These are phyloP conservation scores for Trichoderma virens DNA, from an alignment of 495 filamentous ascomycete genomes.

Conservation along the genomic window DNA sequence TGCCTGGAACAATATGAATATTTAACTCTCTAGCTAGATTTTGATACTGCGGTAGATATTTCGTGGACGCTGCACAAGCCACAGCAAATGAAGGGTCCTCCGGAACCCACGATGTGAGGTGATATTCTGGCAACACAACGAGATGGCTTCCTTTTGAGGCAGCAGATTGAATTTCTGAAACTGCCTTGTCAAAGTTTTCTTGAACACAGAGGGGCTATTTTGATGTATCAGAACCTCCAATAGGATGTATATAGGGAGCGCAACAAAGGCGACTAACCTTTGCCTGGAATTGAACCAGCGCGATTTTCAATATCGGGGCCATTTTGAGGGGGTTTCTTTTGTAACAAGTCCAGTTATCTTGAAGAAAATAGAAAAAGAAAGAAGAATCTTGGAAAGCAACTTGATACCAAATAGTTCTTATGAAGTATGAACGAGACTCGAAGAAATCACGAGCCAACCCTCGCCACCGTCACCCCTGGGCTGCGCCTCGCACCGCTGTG, in stretches of 20 bases:
- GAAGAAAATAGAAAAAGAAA: too few relatives aligned
- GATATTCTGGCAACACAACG: conserved; percentile 82
- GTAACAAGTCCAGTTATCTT: too few relatives aligned
- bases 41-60: conserved; percentile 60
- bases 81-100: conserved; percentile 53
- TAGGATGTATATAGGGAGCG: too few relatives aligned
- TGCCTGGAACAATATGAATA: conserved; percentile 82
- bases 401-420: too few relatives aligned
- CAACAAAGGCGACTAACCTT: background rate
- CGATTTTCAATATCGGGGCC: background rate
- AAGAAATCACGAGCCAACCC: too few relatives aligned
- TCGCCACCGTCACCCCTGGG: background rate
- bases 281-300: conserved; percentile 4
- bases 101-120: conserved; percentile 74
- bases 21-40: conserved; percentile 59
- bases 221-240: background rate
- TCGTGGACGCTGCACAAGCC: conserved; percentile 47
- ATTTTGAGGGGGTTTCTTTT: background rate
- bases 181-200: conserved; percentile 61
- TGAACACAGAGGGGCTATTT: conserved; percentile 47
- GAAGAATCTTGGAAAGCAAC: too few relatives aligned
- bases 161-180: conserved; percentile 59
- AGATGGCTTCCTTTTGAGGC: conserved; percentile 61
- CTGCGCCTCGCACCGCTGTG: background rate
- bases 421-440: too few relatives aligned